phyloP scores from a whole-genome alignment of 2,329 filamentous ascomycete genomes.

The Cladophialophora psammophila region DNA sequence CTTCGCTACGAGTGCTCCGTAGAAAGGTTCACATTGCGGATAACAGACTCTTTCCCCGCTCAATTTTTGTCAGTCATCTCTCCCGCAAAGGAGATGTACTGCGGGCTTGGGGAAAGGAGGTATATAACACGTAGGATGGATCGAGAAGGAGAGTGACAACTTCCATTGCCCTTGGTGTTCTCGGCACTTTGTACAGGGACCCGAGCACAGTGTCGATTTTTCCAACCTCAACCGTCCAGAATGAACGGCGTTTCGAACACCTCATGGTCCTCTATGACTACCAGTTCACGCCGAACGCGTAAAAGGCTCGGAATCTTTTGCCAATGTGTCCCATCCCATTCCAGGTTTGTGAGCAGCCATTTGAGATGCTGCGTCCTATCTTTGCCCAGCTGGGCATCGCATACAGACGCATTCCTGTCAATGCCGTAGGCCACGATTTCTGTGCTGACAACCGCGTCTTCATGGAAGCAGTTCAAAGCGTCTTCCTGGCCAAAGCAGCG shows the following conservation, averaged over 20 bases:
- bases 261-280: constrained; percentile 26
- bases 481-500: constrained; percentile 20
- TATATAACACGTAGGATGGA: neutral
- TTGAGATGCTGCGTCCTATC: constrained; percentile 25
- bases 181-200: neutral
- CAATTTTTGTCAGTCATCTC: neutral
- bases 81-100: neutral
- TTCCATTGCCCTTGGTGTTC: neutral
- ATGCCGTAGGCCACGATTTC: constrained; percentile 28
- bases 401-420: constrained; percentile 29
- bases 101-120: neutral
- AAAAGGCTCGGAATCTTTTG: constrained; percentile 23
- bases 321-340: constrained; percentile 16
- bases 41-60: neutral
- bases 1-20: neutral
- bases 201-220: neutral
- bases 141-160: neutral
- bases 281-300: constrained; percentile 24
- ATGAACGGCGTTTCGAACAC: constrained; percentile 16
- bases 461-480: constrained; percentile 21
- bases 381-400: constrained; percentile 25
- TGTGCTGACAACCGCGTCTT: constrained; percentile 30
- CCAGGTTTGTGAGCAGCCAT: constrained; percentile 23
- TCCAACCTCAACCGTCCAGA: neutral
- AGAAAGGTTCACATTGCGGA: too few species aligned